Percentiles rank a stretch among this genome's conserved stretches.
These are phyloP conservation scores for Chenopodium formosanum DNA, from an alignment of 148 eudicot species.

Conservation along the genomic window DNA sequence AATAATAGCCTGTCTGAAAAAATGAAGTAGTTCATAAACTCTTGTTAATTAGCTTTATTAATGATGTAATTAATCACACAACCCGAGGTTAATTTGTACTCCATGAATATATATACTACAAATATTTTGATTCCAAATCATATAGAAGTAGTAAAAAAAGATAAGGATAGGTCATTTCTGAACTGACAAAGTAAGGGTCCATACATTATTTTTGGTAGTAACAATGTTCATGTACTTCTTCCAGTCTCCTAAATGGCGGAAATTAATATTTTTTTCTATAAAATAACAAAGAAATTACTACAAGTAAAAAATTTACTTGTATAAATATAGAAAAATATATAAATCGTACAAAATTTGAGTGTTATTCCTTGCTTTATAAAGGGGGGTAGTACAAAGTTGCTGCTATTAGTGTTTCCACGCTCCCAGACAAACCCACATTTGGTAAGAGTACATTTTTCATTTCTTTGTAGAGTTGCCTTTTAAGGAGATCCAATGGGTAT, in stretches of 20 bases:
- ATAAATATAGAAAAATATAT: not conserved
- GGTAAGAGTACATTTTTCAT: not conserved
- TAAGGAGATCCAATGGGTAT: constrained; percentile 7
- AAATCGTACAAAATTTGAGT: not conserved
- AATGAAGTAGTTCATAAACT: not conserved
- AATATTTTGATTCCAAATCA: not conserved
- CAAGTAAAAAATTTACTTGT: not conserved
- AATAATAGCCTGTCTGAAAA: not conserved
- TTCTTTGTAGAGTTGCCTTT: constrained; percentile 5
- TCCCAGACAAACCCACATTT: constrained; percentile 24
- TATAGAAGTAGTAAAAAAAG: not conserved
- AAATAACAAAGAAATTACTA: not conserved
- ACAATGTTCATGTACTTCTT: constrained; percentile 14
- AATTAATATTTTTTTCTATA: not conserved
- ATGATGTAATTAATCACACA: not conserved
- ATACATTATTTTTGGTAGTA: constrained; percentile 8
- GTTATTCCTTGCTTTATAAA: not conserved
- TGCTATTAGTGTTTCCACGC: constrained; percentile 19
- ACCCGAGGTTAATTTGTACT: constrained; percentile 10
- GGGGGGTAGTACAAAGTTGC: not conserved
- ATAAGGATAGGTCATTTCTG: not conserved
- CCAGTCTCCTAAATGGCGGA: constrained; percentile 18
- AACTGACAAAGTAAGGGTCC: constrained; percentile 19
- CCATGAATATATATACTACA: not conserved
- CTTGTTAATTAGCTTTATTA: too few relatives aligned